phyloP scores from a whole-genome alignment of 2,329 filamentous ascomycete genomes.

The Beauveria varroae region DNA sequence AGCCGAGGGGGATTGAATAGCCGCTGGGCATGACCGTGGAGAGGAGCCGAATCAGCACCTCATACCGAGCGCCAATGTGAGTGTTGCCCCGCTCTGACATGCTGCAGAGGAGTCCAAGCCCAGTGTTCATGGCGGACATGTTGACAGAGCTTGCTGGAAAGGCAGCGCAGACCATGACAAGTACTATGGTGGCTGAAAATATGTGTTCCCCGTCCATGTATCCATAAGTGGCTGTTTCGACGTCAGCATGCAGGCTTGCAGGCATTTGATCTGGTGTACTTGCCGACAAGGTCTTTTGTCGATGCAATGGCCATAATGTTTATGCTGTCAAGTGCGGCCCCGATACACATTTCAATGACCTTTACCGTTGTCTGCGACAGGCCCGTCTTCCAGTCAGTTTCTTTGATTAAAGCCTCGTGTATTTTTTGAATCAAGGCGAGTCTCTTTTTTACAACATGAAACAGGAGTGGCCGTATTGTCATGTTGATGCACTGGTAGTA shows the following conservation, averaged over 20 bases:
- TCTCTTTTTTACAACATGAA: constrained; percentile 43
- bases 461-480: constrained; percentile 45
- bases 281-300: constrained; percentile 42
- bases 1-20: background rate
- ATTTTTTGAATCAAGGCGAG: constrained; percentile 23
- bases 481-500: constrained; percentile 53
- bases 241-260: background rate
- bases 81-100: constrained; percentile 48
- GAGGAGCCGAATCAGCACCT: constrained; percentile 24
- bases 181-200: constrained; percentile 45
- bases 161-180: constrained; percentile 47
- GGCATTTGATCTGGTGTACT: constrained; percentile 11
- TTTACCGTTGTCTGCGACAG: constrained; percentile 39
- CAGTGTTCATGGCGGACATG: constrained; percentile 35
- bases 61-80: constrained; percentile 33
- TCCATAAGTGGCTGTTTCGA: constrained; percentile 40
- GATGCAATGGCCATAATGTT: constrained; percentile 41
- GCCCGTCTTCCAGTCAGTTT: constrained; percentile 36
- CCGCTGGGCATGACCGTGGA: constrained; percentile 18
- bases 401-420: constrained; percentile 14
- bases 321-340: constrained; percentile 40
- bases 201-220: constrained; percentile 51
- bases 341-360: constrained; percentile 46
- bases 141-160: constrained; percentile 39
- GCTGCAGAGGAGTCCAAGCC: constrained; percentile 36